These are phyloP conservation scores for Ananas comosus DNA, from an alignment of 176 grass and related monocot genomes.

Conservation along the genomic window DNA sequence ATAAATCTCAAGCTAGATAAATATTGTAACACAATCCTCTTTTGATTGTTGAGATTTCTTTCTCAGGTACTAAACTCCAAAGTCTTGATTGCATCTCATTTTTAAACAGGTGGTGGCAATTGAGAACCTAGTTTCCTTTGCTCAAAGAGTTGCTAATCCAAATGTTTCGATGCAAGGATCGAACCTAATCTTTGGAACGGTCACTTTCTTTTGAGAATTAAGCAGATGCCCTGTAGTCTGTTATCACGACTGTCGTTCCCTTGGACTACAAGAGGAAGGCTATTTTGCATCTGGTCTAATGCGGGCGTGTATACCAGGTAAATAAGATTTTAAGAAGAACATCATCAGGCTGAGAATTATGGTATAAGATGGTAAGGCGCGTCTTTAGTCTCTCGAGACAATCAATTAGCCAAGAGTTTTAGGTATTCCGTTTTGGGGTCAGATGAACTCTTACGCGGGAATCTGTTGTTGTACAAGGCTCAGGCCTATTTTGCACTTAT, in stretches of 20 bases:
- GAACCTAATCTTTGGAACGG: neutral
- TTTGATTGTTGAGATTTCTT: neutral
- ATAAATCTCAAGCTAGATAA: neutral
- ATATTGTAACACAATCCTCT: neutral
- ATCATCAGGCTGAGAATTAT: neutral
- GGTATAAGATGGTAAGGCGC: neutral
- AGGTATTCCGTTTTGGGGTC: neutral
- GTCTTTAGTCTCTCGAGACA: neutral
- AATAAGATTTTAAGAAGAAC: neutral
- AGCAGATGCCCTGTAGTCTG: neutral
- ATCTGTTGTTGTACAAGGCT: neutral
- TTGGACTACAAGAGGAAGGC: neutral
- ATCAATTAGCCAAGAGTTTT: neutral
- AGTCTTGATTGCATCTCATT: neutral
- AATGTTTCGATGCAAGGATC: neutral
- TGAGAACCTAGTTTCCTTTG: neutral
- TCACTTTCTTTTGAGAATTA: neutral
- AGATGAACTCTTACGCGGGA: neutral
- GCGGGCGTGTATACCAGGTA: neutral
- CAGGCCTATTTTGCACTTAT: neutral
- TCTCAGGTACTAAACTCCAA: neutral
- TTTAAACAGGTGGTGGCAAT: conserved; percentile 4
- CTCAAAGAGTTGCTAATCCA: neutral
- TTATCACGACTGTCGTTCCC: neutral
- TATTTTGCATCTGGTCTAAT: neutral